Base-by-base conservation (phyloP, 345 rosid genomes). In the Carallia brachiata region DNA sequence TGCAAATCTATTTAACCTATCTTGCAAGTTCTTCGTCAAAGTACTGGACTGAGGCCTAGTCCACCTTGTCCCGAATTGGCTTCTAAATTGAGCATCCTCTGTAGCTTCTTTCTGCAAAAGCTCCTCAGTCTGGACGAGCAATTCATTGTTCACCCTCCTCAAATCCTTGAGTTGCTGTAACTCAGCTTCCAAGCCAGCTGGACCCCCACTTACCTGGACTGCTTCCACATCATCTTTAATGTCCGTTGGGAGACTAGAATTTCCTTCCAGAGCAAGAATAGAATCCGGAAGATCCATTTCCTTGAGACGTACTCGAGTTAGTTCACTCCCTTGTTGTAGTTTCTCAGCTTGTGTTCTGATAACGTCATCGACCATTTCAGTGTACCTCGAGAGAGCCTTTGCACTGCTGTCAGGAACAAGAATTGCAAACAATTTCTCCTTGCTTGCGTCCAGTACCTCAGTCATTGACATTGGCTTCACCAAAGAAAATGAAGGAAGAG, bases 251-350 rank as follows among this genome's bases (percentile, higher is more conserved):
- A 95, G 88, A 17, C 77, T 47, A 55, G 77, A 70, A 69, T 84
- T 87, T 65, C 99, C 99, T 83, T 95, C 99, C 77, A 95, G 74
- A 59, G 96, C 89, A 75, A 88, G 93, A 84, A 95, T 86, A 56
- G 98, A 89, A 58, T 95, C 99, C n/a, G 99, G 99, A 60, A 95
- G 84, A 77, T 92, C 98, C 99, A 95, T 95, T 84, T 95, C 99
- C 84, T 84, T 90, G 63, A 95, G 96, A 84, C 92, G 90, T 68
- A 95, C 97, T 62, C 99, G 83, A 75, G 99, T 74, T 31, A 95
- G 84, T 73, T 95, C 98, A 64, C 99, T 95, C 66, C 91, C 98
- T 83, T 92, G 94, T 82, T 95, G 99, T 80, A 95, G 80, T 79
- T 86, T 90, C 85, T 95, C 99, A 58, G 99, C 98, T 78, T 90